Base-by-base conservation (phyloP, 164 flowering plant species). In the Akebia trifoliata region DNA sequence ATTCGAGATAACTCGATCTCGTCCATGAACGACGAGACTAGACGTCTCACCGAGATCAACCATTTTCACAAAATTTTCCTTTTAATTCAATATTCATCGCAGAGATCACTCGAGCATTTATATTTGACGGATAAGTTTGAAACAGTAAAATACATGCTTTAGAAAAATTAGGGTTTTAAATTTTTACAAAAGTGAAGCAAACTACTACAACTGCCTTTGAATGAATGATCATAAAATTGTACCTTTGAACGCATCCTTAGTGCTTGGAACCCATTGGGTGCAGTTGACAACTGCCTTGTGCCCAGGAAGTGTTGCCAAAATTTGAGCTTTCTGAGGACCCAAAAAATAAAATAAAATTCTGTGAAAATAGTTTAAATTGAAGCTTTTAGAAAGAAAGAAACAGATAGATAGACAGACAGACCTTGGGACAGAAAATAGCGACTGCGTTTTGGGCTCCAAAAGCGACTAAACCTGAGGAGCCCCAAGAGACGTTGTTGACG, bases 401-500 rank as follows among this genome's bases (percentile, higher is more conserved):
- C n/a, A n/a, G 32, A 28, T 48, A n/a, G 25, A 56, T 8, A 40
- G 30, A 36, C 20, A 54, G 8, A 20, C 2, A 3, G 43, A 88
- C 96, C 77, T 86, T 69, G 21, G 98, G 97, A 65, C 76, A 78
- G 67, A 89, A 92, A 20, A 92, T 74, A 47, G 90, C 86, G 51
- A 89, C 88, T 4, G 94, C 93, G 72, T 92, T 89, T 45, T 89
- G 91, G 46, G 94, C 80, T 49, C 98, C 98, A 31, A 87, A 92
- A 17, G 97, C 67, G 37, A 92, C 83, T 26, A 92, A 71, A 73
- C 67, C 81, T 59, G 70, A 85, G 6, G 96, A 85, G 9, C 98
- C 97, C 95, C 93, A 92, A 2, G 98, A 89, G 18, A 89, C 90
- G 64, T 85, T 89, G 69, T 89, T 80, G 20, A 92, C 98, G 53